Percentiles rank a stretch among this genome's conserved stretches.
Conservation (phyloP, 2,329 filamentous ascomycete genomes). For the Aspergillus bombycis region DNA sequence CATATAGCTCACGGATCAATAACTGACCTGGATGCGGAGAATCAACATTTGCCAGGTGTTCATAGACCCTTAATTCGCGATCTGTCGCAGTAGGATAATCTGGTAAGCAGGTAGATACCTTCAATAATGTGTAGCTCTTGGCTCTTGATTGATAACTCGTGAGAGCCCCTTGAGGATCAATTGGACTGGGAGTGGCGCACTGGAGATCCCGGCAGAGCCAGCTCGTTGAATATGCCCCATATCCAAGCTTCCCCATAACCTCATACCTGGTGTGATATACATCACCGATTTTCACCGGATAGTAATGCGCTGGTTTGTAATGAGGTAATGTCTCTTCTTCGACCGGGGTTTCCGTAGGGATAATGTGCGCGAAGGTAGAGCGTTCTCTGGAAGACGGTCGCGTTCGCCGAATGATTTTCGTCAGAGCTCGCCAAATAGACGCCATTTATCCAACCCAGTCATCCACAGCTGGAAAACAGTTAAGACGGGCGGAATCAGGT, state of each 20-base stretch:
- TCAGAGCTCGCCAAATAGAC: too few species aligned
- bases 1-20: slow-evolving; percentile 34
- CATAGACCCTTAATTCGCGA: slow-evolving; percentile 31
- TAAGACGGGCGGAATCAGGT: too few species aligned
- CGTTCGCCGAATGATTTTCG: too few species aligned
- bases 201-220: slow-evolving; percentile 48
- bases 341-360: too few species aligned
- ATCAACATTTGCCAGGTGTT: slow-evolving; percentile 29
- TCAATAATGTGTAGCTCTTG: slow-evolving; percentile 34
- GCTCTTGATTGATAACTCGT: slow-evolving; percentile 1
- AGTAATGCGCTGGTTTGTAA: slow-evolving; percentile 41
- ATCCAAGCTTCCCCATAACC: slow-evolving; percentile 44
- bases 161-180: background rate
- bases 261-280: slow-evolving; percentile 42
- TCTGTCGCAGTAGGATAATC: slow-evolving; percentile 23
- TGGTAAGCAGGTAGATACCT: slow-evolving; percentile 30
- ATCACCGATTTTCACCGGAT: slow-evolving; percentile 44
- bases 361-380: too few species aligned
- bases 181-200: slow-evolving; percentile 18
- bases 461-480: too few species aligned
- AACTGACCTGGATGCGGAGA: slow-evolving; percentile 28
- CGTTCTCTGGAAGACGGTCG: too few species aligned
- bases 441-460: too few species aligned
- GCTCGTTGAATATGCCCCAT: slow-evolving; percentile 47
- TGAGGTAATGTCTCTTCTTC: slow-evolving; percentile 35